Base-by-base conservation (phyloP, 108 stramenopile species). In the Seminavis robusta region DNA sequence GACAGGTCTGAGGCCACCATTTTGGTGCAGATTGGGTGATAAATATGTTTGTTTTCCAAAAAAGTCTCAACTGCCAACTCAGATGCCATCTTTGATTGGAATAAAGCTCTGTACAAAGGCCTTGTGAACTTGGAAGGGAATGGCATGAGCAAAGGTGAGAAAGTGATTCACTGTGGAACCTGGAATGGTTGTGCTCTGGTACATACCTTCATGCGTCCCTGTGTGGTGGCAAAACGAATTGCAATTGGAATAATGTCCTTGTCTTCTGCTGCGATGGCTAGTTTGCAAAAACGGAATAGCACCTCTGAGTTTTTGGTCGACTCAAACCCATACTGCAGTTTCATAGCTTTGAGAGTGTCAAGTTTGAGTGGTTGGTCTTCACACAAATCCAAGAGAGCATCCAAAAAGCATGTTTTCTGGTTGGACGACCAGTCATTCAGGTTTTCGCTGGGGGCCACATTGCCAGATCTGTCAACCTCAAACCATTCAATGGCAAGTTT, bases 171-270 rank as follows among this genome's bases (percentile, higher is more conserved):
- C n/a, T n/a, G n/a, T n/a, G n/a, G n/a, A n/a, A n/a, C n/a, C n/a
- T n/a, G n/a, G n/a, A n/a, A n/a, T n/a, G n/a, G n/a, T n/a, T n/a
- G n/a, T n/a, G n/a, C n/a, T n/a, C n/a, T n/a, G n/a, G n/a, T n/a
- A n/a, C n/a, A n/a, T n/a, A n/a, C n/a, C n/a, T 99, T 99, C 97
- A 99, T 99, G n/a, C 98, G 69, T 16, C 98, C 98, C 71, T 97
- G 96, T 17, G 86, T 77, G 1, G 92, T 96, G 25, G 97, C 79
- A 71, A 99, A 98, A 15, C 84, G 73, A 3, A 89, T 33, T 8
- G 71, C 92, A 16, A 84, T 68, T 7, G 79, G 69, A 3, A 95
- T 27, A 48, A 94, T 81, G 20, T 58, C 56, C 40, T 52, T 36
- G 45, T 91, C 95, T 31, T 87, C 83, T 4, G 81, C 47, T 23